Base-by-base conservation (phyloP, 2,329 filamentous ascomycete species). In the Diaporthe aspalathi region DNA sequence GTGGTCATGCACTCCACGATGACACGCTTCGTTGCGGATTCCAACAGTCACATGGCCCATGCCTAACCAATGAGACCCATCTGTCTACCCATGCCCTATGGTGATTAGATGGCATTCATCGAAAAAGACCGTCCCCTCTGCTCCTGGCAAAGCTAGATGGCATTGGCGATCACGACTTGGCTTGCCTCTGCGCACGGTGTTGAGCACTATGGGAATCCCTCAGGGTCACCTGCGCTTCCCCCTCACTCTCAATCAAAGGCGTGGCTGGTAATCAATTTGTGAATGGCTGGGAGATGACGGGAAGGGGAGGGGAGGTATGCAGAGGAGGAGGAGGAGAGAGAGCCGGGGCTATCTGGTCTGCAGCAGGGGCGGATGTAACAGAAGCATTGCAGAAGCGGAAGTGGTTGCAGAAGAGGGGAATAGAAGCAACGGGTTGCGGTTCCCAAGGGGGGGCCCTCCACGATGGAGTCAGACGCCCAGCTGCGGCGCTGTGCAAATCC, bases 1-100 rank as follows among this genome's bases (percentile, higher is more conserved):
- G 53, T 29, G 67, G 53, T 60, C 67, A 60, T 68, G 67, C 67
- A 60, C 53, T 60, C 67, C 67, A 68, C 67, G 43, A 47, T 68
- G 29, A 60, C 67, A 68, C 67, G 43, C 29, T 43, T 35, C 63
- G 24, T 67, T 54, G 49, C 49, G 49, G 38, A 45, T 43, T 22
- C 49, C 35, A 67, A 43, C 22, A 45, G 49, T 57, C 50, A 57
- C 53, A 68, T 50, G 53, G 67, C 45, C 43, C 45, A 22, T 50
- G 11, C 29, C 20, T 12, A 43, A 29, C 67, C 67, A 68, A 68
- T 68, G 4, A 32, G 14, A 29, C 12, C 20, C 38, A 50, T 22
- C 17, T 50, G n/a, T 52, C 53, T 60, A 22, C 5, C 67, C 67
- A 68, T 60, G 67, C 52, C 29, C 50, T 45, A 32, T 43, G 45